Evolutionary conservation across 352 stramenopile species (phyloP), one percentile per base, ranked within the genome.

Genomic region (Phytophthora pseudosyringae): DNA sequence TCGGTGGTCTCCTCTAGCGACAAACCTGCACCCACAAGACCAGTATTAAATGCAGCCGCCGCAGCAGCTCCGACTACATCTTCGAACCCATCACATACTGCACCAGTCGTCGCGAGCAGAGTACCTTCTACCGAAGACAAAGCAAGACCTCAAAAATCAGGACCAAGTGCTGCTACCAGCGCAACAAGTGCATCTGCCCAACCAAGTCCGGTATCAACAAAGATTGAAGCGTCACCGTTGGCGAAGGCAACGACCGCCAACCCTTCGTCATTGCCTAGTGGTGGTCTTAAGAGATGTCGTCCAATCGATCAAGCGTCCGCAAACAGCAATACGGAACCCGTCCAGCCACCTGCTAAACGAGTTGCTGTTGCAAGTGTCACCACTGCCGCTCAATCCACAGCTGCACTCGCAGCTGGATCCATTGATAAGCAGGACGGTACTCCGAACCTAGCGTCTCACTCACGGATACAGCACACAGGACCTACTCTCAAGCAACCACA

Each of bases 211-310:
- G 41, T n/a, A 21, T 28, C 31, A 26, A n/a, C 13, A 50, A 59
- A 58, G 35, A 10, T 33, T 15, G 33, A 18, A 53, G 7, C 43
- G 26, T 40, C 48, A 33, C 8, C 15, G 15, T 5, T 39, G 40
- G n/a, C 28, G 32, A 32, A 49, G 13, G 28, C 8, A 28, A 58
- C 48, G 12, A 2, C 13, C 0, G 40, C 31, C 4, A 35, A 26
- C 0, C n/a, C 28, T 31, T 8, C 33, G 25, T 7, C 26, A 2
- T 16, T 50, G 12, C 33, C 26, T 7, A 57, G 26, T 32, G n/a
- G 50, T 36, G 40, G 28, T 26, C 29, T 65, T 21, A 75, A 77
- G 36, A 50, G 65, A n/a, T 38, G 13, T 5, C 53, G 26, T 18
- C 55, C 65, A 36, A 54, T 15, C 32, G 52, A 59, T 13, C 47